Conservation (phyloP, 169 alveolate species). For the Perkinsus olseni region DNA sequence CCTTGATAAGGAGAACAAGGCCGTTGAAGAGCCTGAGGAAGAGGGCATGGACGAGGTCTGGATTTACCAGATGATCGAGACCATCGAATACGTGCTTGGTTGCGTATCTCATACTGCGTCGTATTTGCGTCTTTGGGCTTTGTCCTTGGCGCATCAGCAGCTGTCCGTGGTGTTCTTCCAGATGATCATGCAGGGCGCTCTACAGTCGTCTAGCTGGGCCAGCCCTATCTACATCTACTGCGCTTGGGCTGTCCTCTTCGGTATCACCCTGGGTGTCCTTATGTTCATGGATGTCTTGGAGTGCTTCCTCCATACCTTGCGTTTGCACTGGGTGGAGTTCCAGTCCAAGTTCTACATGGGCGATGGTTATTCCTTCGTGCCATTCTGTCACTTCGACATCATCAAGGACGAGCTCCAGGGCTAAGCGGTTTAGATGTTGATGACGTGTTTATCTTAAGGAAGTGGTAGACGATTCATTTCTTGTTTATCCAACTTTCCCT, state of each 20-base stretch:
- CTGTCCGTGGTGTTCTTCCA: slow-evolving; percentile 32
- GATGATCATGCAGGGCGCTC: background rate
- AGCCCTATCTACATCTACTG: background rate
- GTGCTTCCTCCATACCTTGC: slow-evolving; percentile 96
- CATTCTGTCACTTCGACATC: slow-evolving; percentile 47
- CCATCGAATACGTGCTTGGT: slow-evolving; percentile 97
- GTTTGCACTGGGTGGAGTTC: slow-evolving; percentile 99
- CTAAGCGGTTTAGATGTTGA: background rate
- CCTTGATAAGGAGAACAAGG: background rate
- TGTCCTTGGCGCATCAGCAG: slow-evolving; percentile 97
- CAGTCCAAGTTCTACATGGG: slow-evolving; percentile 98
- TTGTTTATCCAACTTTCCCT: background rate
- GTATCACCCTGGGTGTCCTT: slow-evolving; percentile 88
- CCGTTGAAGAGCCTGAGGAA: background rate
- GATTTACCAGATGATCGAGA: slow-evolving; percentile 72
- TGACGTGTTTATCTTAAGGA: background rate
- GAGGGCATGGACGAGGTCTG: background rate
- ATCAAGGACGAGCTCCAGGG: background rate
- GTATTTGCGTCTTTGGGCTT: slow-evolving; percentile 98
- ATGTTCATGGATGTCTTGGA: slow-evolving; percentile 97
- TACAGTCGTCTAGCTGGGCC: background rate
- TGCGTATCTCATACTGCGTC: slow-evolving; percentile 96
- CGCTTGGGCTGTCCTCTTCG: slow-evolving; percentile 61
- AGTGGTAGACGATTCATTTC: background rate
- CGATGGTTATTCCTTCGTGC: slow-evolving; percentile 87